Base-by-base conservation (phyloP, 2,329 filamentous ascomycete genomes). In the Lomentospora prolificans region DNA sequence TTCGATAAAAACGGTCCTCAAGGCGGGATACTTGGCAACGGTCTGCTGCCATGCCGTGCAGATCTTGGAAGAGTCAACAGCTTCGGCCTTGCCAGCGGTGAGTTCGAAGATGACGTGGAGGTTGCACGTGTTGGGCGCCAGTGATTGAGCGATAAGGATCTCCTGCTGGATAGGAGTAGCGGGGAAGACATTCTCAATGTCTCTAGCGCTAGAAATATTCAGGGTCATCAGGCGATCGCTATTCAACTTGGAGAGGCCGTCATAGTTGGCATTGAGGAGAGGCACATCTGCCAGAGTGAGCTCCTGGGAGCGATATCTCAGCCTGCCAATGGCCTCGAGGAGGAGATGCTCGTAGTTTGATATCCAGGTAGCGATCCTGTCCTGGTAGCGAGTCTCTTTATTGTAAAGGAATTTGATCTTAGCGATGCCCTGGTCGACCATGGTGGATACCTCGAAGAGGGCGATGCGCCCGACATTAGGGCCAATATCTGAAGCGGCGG, bases 1-100 rank as follows among this genome's bases (percentile, higher is more conserved):
- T 50, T 78, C 76, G 46, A 73, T 74, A 57, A 81, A 81, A 17
- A 80, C 67, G 3, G 77, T 80, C 41, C 77, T 65, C 41, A 81
- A 61, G 1, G 75, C 69, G 0, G 72, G 63, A 51, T 79, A 73
- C 51, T 68, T 69, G n/a, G 69, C 64, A 0, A 75, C 72, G 0
- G 79, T 72, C 30, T 70, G 69, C 57, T 76, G 69, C 78, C 78
- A 81, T 0, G 75, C 75, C 24, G 67, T 66, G 59, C 76, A 79
- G 4, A 80, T 69, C 8, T 69, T 70, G 0, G 68, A 65, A 7
- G 71, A 68, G 44, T 79, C 75, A 4, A 77, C 66, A 2, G 66
- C 58, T 3, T 64, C 64, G 2, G 69, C 71, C 8, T 67, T 67
- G 0, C 64, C 63, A 0, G 70, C 69, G 3, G 67, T 67, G 5